Evolutionary conservation across 345 rosid genomes (phyloP), one percentile per base, ranked within the genome.

Genomic region (Draba incana): DNA sequence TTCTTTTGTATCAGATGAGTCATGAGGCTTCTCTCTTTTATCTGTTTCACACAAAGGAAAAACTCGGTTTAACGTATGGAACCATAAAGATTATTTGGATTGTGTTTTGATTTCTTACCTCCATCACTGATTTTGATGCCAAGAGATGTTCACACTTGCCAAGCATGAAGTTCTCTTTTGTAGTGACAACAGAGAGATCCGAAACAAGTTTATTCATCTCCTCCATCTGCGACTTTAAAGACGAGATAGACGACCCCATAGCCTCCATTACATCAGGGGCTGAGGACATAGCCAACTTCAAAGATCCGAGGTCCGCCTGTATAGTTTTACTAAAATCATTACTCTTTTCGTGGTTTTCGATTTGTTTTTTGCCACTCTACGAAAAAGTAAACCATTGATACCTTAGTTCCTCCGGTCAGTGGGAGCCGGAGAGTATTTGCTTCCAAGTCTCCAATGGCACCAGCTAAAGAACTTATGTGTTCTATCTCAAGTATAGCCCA

Each of bases 341-440:
- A 58, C 39, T 13, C 30, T 14, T 15, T 60, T 37, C 49, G 52
- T 59, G 14, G 10, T 48, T 37, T 15, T 31, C 4, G 12, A 39
- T 20, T 25, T 47, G 8, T 37, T 23, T 60, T 15, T 16, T 5
- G 24, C 12, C 11, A 9, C 12, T 53, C 14, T 44, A 25, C 14
- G 62, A 30, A 75, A 68, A 30, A 12, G 35, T 55, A 77, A 69
- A 69, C 23, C 8, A 30, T 33, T 20, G 0, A 23, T 78, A 91
- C 98, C 86, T 81, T 82, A 79, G 97, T 89, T 73, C 91, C 90
- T 57, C 86, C 84, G 9, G 87, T 77, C 16, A 87, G 69, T 9
- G 99, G 97, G 74, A 94, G 80, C 45, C 90, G 90, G 30, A 86
- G 86, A 39, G 99, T 94, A 83, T 84, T 84, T 2, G 96, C 91